Evolutionary conservation across 768 basidiomycete genomes (phyloP), one percentile per base, ranked within the genome.

Genomic region (Russula virescens): DNA sequence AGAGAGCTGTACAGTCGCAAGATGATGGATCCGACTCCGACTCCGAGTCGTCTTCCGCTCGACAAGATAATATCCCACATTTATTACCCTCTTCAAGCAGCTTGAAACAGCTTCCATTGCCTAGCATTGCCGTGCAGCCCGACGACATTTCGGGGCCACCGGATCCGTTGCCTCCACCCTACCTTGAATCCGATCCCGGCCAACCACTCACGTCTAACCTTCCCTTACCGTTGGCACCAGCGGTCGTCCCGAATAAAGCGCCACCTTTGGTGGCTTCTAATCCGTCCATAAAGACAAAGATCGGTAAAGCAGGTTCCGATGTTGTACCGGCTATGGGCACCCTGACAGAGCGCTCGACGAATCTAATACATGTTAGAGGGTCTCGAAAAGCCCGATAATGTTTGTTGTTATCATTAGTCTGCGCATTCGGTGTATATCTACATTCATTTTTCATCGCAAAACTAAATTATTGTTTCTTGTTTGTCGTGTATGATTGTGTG

Each of bases 331-430:
- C 63, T 16, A 60, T 70, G 28, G 74, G 73, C 25, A 72, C 73
- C 1, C 68, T 75, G 52, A 74, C 70, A 3, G 75, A 75, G 49
- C 69, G 73, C 14, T 68, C 74, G n/a, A 73, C 75, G 35, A 75
- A 75, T 63, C 65, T 75, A 16, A 52, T 73, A 38, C 62, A 60
- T 40, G 59, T 60, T 51, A 67, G 70, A 55, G 64, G 59, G 21
- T 10, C 61, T n/a, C 64, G 62, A 47, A 57, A 60, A 43, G 63
- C 43, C 28, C 62, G 65, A 53, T 60, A 38, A 66, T 31, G 28
- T 35, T 64, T 6, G 46, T 26, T 46, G 16, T 26, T 46, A 10
- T 8, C 31, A 8, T 31, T 31, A 31, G 31, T 52, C 7, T 5
- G 43, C 31, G n/a, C 18, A 58, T 49, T 26, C 13, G 8, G 28